A percentile compares a stretch with the other conserved stretches of the same genome.
Evolutionary conservation across 1,139 yeast species (phyloP).

Genomic region (Blastobotrys apis): DNA sequence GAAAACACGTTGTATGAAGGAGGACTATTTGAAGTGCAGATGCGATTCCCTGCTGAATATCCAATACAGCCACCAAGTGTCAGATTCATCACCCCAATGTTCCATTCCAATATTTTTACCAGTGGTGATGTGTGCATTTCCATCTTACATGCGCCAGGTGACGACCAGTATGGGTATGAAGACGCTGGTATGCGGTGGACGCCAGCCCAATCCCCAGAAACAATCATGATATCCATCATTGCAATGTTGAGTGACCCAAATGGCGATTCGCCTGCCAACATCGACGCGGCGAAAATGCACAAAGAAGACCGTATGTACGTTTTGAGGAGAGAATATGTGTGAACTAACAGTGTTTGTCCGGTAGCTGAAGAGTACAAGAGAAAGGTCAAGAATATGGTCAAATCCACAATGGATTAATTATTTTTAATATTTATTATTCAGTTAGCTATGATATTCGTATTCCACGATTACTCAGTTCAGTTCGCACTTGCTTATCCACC

Average conservation of each 20-base stretch:
- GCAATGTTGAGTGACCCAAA: not conserved
- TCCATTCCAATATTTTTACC: not conserved
- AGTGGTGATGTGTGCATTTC: not conserved
- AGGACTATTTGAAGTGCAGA: not conserved
- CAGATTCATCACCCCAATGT: not conserved
- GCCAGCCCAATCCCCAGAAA: not conserved
- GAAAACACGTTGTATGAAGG: not conserved
- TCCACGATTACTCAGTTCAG: not conserved
- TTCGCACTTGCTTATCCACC: not conserved
- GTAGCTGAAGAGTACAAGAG: not conserved
- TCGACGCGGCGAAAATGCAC: too few species aligned
- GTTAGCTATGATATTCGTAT: not conserved
- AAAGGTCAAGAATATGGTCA: not conserved
- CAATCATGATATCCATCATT: not conserved
- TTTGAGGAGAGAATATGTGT: not conserved
- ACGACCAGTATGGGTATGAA: not conserved
- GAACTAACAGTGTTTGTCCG: not conserved
- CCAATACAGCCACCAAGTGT: not conserved
- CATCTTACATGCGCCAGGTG: not conserved
- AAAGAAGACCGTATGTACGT: not conserved
- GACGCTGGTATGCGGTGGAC: not conserved
- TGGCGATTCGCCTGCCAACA: not conserved
- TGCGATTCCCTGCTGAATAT: not conserved
- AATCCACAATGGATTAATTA: not conserved
- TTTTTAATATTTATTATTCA: too few species aligned